Base-by-base conservation (phyloP, 805 yeast species). In the Pichia exigua region DNA sequence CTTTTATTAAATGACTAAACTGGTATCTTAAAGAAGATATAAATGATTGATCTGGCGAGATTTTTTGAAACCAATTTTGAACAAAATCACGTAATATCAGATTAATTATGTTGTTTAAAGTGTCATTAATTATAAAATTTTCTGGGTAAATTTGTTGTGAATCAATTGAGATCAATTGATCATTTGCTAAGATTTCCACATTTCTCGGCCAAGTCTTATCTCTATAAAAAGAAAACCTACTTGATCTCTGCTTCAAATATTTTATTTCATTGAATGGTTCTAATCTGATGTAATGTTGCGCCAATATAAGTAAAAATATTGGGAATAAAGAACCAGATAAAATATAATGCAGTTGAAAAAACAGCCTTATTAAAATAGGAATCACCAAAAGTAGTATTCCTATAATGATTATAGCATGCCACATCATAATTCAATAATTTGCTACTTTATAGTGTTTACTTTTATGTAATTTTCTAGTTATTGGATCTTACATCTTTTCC, bases 81-180 rank as follows among this genome's bases (percentile, higher is more conserved):
- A 84, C 72, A 60, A 84, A 85, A 49, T 79, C 81, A 17, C 74
- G 59, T 8, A 80, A 55, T 1, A 84, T 67, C 42, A 75, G 65
- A 35, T 69, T 68, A 4, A 81, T 65, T n/a, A 84, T 61, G 12
- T 71, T 73, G 45, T 79, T 77, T 7, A 84, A 47, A 0, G 79
- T 68, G 44, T 76, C 79, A 2, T 85, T 78, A 6, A 83, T 72
- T 3, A 74, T 58, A 51, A 76, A 73, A 27, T 82, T 77, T 24
- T 77, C 77, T 2, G 77, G 75, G 38, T 75, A 69, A 2, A 74
- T 59, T 44, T 57, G 48, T 13, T 20, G 35, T 20, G 46, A 46
- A 8, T 51, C 44, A 5, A 52, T 42, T 10, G 54, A 46, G 18
- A 49, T 54, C 1, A 61, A 50, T 17, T 57, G 56, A 4, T 46